Percentiles rank a stretch among this genome's conserved stretches.
These are phyloP conservation scores for Aureobasidium mangrovei DNA, from an alignment of 2,329 filamentous ascomycete species.

Conservation along the genomic window DNA sequence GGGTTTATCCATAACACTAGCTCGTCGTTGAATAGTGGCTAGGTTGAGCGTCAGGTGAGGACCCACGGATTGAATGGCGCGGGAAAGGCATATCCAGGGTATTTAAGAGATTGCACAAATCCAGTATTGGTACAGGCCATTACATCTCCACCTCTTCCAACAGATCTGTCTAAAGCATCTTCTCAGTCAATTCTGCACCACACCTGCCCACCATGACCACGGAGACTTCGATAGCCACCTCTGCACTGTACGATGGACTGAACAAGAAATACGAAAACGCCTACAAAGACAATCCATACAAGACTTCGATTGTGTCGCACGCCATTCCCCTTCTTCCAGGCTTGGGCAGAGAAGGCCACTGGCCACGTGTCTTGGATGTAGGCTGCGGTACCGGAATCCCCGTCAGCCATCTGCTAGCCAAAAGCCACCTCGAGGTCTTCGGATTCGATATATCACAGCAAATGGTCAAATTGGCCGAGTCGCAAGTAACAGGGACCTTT, in stretches of 20 bases:
- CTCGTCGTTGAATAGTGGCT: too few species aligned
- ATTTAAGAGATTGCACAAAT: too few species aligned
- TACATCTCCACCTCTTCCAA: too few species aligned
- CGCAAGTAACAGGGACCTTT: conserved; percentile 19
- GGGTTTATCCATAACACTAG: too few species aligned
- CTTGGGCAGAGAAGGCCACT: not conserved
- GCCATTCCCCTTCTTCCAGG: conserved; percentile 15
- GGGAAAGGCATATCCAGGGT: too few species aligned
- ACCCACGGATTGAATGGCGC: too few species aligned
- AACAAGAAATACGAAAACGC: conserved; percentile 26
- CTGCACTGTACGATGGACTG: conserved; percentile 18
- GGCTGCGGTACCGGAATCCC: conserved; percentile 29
- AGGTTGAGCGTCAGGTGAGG: too few species aligned
- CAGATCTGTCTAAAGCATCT: too few species aligned
- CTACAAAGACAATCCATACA: conserved; percentile 24
- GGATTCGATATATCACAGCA: conserved; percentile 25
- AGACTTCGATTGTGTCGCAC: conserved; percentile 17
- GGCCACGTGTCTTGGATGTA: conserved; percentile 22
- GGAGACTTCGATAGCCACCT: too few species aligned
- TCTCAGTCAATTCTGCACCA: too few species aligned
- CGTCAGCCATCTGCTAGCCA: conserved; percentile 22
- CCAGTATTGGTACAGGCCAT: too few species aligned
- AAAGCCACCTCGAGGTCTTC: conserved; percentile 23
- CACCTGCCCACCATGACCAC: too few species aligned
- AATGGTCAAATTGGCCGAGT: conserved; percentile 24